These are phyloP conservation scores for Tetracladium maxilliforme DNA, from an alignment of 2,329 filamentous ascomycete species.

Conservation along the genomic window DNA sequence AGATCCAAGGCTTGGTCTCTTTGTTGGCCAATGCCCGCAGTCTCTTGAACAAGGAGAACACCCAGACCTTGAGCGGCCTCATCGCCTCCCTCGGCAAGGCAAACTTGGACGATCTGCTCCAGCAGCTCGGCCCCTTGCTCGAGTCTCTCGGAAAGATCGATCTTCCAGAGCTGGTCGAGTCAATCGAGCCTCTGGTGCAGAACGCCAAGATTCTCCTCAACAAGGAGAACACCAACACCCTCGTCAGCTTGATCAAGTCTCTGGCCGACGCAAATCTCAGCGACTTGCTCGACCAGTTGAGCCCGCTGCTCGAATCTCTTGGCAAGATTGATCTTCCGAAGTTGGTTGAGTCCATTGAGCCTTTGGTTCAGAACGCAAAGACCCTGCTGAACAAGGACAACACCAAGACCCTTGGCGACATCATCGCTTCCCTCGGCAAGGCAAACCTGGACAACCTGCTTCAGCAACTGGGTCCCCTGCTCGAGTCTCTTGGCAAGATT, in stretches of 20 bases:
- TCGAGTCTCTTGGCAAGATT: conserved; percentile 11
- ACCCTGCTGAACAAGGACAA: conserved; percentile 12
- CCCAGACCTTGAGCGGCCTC: too few relatives aligned
- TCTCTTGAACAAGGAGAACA: too few relatives aligned
- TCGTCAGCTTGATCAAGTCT: conserved; percentile 10
- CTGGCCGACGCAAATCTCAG: too few relatives aligned
- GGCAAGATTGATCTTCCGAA: conserved; percentile 17
- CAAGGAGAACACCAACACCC: conserved; percentile 8
- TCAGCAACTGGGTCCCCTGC: conserved; percentile 18
- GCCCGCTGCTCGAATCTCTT: conserved; percentile 5
- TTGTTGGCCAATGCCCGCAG: too few relatives aligned
- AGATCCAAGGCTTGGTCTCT: conserved; percentile 19
- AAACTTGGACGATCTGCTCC: conserved; percentile 17
- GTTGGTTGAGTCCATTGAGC: conserved; percentile 13
- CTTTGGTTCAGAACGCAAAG: conserved; percentile 3
- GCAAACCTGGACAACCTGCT: too few relatives aligned
- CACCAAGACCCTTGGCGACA: too few relatives aligned
- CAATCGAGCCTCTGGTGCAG: conserved; percentile 10
- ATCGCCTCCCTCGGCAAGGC: conserved; percentile 16
- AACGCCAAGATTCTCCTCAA: conserved; percentile 15
- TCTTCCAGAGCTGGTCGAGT: conserved; percentile 5
- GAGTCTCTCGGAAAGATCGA: conserved; percentile 10
- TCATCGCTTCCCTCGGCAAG: too few relatives aligned
- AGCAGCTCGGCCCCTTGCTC: conserved; percentile 19
- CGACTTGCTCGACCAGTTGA: conserved; percentile 16